Conservation (phyloP, 2,329 filamentous ascomycete species). For the Fusarium mexicanum region DNA sequence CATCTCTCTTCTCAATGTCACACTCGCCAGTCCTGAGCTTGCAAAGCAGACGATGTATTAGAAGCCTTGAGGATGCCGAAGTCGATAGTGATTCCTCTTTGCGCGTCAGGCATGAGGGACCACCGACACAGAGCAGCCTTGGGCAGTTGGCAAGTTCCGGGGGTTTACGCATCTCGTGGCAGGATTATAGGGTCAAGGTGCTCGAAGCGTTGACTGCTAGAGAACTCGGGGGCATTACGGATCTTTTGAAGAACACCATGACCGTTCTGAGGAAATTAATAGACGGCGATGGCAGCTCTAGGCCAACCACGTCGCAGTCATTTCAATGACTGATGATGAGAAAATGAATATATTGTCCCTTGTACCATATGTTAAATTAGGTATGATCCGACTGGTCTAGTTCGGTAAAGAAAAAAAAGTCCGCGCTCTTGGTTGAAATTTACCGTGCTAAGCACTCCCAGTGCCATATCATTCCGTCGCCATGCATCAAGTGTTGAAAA, state of each 20-base stretch:
- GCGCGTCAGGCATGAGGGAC: constrained; percentile 67
- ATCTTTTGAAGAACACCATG: constrained; percentile 84
- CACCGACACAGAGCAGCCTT: constrained; percentile 75
- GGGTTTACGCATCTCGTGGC: constrained; percentile 74
- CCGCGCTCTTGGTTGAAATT: not conserved
- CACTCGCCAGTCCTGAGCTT: constrained; percentile 66
- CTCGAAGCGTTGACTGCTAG: constrained; percentile 72
- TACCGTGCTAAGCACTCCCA: constrained; percentile 3
- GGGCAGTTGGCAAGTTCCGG: constrained; percentile 69
- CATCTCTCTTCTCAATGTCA: constrained; percentile 66
- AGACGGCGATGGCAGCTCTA: constrained; percentile 43
- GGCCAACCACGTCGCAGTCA: constrained; percentile 25
- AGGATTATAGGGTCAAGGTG: constrained; percentile 79
- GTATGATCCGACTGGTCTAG: constrained; percentile 39
- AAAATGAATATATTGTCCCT: not conserved
- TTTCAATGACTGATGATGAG: not conserved
- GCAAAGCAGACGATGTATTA: constrained; percentile 64
- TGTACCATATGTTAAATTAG: not conserved
- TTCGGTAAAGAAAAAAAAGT: constrained; percentile 40
- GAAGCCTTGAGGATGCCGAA: constrained; percentile 66
- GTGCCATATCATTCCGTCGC: constrained; percentile 4
- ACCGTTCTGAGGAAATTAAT: constrained; percentile 71
- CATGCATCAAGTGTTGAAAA: constrained; percentile 43
- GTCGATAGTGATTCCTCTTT: constrained; percentile 53
- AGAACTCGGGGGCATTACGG: constrained; percentile 72